Conservation (phyloP, 805 yeast species). For the Kuraishia molischiana region DNA sequence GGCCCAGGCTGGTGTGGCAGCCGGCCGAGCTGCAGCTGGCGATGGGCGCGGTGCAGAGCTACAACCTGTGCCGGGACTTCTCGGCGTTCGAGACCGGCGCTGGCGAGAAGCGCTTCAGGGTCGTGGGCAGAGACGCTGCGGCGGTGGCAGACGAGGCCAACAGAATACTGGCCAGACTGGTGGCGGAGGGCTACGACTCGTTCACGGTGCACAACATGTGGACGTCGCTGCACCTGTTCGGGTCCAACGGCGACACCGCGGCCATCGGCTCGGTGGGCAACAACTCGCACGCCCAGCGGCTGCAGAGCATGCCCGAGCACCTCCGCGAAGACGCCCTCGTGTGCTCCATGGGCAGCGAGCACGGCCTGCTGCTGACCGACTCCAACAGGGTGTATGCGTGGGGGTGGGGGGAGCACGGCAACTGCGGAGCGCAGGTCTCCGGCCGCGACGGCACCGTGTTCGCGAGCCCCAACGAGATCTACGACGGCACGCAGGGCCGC, state of each 20-base stretch:
- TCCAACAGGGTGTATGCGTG: constrained; percentile 47
- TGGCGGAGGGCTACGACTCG: constrained; percentile 1
- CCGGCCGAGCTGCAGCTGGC: constrained; percentile 10
- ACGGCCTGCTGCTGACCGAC: constrained; percentile 43
- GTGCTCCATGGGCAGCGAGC: constrained; percentile 72
- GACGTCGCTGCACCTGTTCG: constrained; percentile 58
- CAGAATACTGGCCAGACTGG: background rate
- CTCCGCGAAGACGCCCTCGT: constrained; percentile 11
- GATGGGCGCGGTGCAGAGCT: constrained; percentile 6
- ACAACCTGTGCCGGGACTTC: constrained; percentile 49
- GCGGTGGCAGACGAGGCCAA: constrained; percentile 3
- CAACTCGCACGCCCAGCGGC: constrained; percentile 64
- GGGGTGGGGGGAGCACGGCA: constrained; percentile 99
- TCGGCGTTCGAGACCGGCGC: constrained; percentile 21
- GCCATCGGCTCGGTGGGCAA: constrained; percentile 51
- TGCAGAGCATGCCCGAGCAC: constrained; percentile 7
- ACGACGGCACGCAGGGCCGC: constrained; percentile 8
- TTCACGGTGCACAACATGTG: constrained; percentile 48
- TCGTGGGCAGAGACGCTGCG: constrained; percentile 26
- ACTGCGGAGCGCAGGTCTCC: constrained; percentile 49
- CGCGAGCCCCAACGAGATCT: constrained; percentile 24
- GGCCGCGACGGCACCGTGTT: constrained; percentile 11
- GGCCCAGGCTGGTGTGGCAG: constrained; percentile 9
- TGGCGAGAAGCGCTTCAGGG: constrained; percentile 2
- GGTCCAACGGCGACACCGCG: constrained; percentile 2